A percentile compares a stretch with the other conserved stretches of the same genome.
Conservation (phyloP, 306 rosid species). For the Vigna mungo region DNA sequence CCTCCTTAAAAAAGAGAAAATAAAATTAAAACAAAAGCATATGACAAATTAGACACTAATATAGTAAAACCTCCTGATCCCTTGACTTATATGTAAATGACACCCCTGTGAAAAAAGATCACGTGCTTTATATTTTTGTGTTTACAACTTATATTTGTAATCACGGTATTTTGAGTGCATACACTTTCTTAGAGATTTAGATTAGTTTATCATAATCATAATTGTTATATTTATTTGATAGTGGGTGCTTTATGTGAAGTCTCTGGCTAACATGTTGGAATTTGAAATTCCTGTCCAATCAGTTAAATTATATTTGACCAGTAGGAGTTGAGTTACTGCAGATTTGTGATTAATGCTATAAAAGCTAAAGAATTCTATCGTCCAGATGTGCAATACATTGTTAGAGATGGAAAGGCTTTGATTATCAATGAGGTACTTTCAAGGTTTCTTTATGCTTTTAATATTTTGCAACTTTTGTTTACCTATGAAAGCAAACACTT, state of each 20-base stretch:
- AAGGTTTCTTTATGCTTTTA: conserved; percentile 38
- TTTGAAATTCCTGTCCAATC: conserved; percentile 27
- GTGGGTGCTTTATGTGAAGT: conserved; percentile 23
- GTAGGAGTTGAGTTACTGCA: conserved; percentile 56
- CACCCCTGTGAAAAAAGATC: conserved; percentile 2
- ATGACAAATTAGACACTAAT: neutral
- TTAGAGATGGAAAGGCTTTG: conserved; percentile 94
- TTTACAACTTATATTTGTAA: conserved; percentile 30
- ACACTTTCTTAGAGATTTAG: conserved; percentile 12
- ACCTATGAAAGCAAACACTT: neutral
- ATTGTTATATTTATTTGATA: conserved; percentile 20
- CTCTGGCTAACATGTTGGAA: conserved; percentile 33
- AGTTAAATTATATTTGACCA: conserved; percentile 17
- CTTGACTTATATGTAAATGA: neutral
- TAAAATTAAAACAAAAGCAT: neutral
- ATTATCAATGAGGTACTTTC: conserved; percentile 86
- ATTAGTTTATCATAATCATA: conserved; percentile 18
- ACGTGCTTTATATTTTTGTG: neutral
- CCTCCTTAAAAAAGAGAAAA: neutral
- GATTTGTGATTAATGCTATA: conserved; percentile 95
- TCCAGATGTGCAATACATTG: conserved; percentile 89
- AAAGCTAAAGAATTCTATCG: conserved; percentile 97
- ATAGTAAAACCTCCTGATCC: neutral
- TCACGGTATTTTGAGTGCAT: neutral
- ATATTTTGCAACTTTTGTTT: conserved; percentile 12